These are phyloP conservation scores for Apophysomyces sp. DNA, from an alignment of 371 early-diverging fungal genomes.

Conservation along the genomic window DNA sequence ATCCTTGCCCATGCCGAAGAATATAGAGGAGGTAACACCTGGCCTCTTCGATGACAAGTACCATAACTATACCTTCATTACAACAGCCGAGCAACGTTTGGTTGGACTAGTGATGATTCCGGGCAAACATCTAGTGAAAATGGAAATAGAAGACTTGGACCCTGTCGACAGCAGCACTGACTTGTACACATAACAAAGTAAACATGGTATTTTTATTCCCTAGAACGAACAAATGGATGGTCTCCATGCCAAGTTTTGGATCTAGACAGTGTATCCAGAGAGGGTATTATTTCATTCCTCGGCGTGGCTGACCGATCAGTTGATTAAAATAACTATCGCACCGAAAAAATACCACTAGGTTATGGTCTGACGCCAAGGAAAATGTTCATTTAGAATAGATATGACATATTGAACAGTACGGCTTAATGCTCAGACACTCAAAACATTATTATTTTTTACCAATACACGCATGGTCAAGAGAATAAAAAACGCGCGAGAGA, in stretches of 20 bases:
- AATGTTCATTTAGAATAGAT: too few species aligned
- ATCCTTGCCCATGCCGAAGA: conserved; percentile 80
- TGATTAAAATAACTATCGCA: background rate
- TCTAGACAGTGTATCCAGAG: background rate
- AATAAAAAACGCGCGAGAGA: background rate
- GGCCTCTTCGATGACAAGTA: background rate
- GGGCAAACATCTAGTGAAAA: conserved; percentile 74
- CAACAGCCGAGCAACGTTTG: conserved; percentile 60
- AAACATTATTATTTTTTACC: too few species aligned
- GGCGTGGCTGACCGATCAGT: background rate
- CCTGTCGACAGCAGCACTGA: background rate
- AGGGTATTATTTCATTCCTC: background rate
- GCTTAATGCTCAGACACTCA: too few species aligned
- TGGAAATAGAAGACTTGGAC: conserved; percentile 68
- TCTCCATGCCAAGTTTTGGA: background rate
- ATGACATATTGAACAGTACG: too few species aligned
- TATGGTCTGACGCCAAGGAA: background rate
- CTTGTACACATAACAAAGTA: background rate
- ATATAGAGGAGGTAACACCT: conserved; percentile 52
- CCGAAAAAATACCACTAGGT: background rate
- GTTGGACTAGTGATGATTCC: conserved; percentile 90
- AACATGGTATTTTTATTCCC: background rate
- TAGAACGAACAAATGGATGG: background rate
- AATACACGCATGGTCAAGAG: too few species aligned
- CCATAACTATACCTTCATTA: background rate